Conservation (phyloP, 768 basidiomycete genomes). For the Epithele typhae region DNA sequence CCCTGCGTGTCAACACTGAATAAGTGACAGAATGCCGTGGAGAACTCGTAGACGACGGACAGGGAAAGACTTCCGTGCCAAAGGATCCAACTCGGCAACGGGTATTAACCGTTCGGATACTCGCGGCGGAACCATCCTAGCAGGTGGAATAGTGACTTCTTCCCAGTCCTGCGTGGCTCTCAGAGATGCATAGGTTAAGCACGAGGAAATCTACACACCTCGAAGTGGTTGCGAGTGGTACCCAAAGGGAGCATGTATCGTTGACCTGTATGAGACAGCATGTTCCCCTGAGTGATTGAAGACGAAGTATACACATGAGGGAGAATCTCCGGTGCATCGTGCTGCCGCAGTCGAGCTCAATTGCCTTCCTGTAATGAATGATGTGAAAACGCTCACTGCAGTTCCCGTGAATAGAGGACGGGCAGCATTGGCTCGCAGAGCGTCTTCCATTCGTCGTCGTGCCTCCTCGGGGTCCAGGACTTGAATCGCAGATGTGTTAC, state of each 20-base stretch:
- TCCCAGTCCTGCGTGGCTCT: conserved; percentile 80
- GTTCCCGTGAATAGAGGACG: conserved; percentile 60
- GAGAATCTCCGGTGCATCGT: conserved; percentile 53
- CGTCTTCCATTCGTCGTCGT: conserved; percentile 57
- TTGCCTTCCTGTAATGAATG: neutral
- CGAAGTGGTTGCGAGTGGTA: conserved; percentile 52
- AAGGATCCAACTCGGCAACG: conserved; percentile 67
- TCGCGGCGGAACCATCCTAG: conserved; percentile 70
- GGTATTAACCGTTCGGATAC: conserved; percentile 64
- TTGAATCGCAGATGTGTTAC: conserved; percentile 8
- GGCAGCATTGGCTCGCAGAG: conserved; percentile 54
- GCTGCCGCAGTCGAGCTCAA: conserved; percentile 29
- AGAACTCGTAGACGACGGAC: no score
- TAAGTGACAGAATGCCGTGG: no score
- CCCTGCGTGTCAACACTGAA: no score
- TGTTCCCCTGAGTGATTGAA: conserved; percentile 50
- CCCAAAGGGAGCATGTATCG: conserved; percentile 83
- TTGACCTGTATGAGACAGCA: conserved; percentile 68
- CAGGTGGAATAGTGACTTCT: conserved; percentile 87
- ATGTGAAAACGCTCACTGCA: conserved; percentile 36
- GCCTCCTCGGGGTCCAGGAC: conserved; percentile 43
- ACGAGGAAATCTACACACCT: no score
- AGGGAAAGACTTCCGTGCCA: conserved; percentile 81
- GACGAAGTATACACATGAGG: conserved; percentile 89
- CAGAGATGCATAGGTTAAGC: no score